Evolutionary conservation across 1,284 basidiomycete species (phyloP).

Genomic region (Apiotrichum mycotoxinovorans): DNA sequence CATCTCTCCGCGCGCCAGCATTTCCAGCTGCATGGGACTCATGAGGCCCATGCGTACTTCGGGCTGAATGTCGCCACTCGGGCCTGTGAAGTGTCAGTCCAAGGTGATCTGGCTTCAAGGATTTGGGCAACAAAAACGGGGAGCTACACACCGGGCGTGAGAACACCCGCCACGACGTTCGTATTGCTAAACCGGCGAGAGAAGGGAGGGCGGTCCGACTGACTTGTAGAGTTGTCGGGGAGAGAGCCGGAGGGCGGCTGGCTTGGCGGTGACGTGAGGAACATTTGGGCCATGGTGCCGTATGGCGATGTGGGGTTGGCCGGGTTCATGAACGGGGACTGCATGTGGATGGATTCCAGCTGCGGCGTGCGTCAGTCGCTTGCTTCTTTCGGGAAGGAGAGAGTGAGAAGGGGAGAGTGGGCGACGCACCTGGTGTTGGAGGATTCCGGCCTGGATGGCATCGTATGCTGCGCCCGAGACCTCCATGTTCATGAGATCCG

Average conservation of each 20-base stretch:
- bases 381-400: not conserved
- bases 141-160: constrained; percentile 37
- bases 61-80: constrained; percentile 43
- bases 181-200: constrained; percentile 11
- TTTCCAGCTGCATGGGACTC: constrained; percentile 46
- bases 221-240: constrained; percentile 7
- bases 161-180: constrained; percentile 8
- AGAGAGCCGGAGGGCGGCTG: constrained; percentile 1
- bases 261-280: constrained; percentile 32
- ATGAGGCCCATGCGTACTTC: constrained; percentile 38
- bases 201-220: constrained; percentile 3
- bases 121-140: not conserved
- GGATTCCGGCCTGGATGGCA: constrained; percentile 21
- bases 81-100: constrained; percentile 23
- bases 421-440: constrained; percentile 21
- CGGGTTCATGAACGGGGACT: constrained; percentile 44
- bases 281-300: constrained; percentile 36
- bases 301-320: constrained; percentile 34
- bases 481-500: constrained; percentile 10
- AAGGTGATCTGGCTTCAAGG: not conserved
- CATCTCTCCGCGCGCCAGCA: constrained; percentile 31
- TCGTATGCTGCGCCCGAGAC: constrained; percentile 13
- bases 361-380: constrained; percentile 17
- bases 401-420: not conserved
- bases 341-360: constrained; percentile 51